phyloP scores from a whole-genome alignment of 2,329 filamentous ascomycete species.

The Hypoxylon rubiginosum region DNA sequence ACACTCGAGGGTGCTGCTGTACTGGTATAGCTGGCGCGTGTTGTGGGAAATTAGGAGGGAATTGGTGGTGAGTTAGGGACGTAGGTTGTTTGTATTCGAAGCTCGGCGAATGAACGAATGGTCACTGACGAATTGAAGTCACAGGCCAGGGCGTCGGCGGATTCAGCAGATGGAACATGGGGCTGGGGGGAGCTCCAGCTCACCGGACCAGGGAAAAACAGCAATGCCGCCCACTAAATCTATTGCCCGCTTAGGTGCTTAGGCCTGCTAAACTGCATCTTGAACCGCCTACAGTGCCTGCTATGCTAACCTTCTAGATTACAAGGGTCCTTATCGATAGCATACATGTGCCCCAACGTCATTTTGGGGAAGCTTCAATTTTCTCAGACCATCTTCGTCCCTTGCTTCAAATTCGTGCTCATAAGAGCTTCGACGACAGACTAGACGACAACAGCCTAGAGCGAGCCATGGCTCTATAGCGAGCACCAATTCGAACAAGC shows the following conservation, averaged over 20 bases:
- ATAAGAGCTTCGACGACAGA: neutral
- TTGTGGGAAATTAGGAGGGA: constrained; percentile 16
- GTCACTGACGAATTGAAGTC: constrained; percentile 25
- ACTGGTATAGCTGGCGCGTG: constrained; percentile 19
- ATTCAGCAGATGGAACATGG: neutral
- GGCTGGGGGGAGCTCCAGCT: constrained; percentile 17
- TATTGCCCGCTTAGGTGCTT: neutral
- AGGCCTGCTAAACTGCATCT: neutral
- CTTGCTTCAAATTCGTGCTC: constrained; percentile 9
- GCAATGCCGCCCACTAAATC: constrained; percentile 26
- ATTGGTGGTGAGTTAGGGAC: constrained; percentile 17
- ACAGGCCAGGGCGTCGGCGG: constrained; percentile 21
- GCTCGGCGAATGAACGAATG: constrained; percentile 22
- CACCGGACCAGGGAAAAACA: constrained; percentile 37
- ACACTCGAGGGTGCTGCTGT: neutral
- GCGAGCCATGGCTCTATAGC: constrained; percentile 18
- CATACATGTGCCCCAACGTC: constrained; percentile 29
- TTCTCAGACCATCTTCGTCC: neutral
- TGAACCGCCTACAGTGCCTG: neutral
- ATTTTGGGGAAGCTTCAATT: constrained; percentile 31
- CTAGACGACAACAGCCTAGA: neutral
- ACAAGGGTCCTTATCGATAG: constrained; percentile 32
- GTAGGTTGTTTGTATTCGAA: constrained; percentile 12
- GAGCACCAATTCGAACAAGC: neutral
- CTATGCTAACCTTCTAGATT: neutral